These are phyloP conservation scores for Aphanocladium album DNA, from an alignment of 2,329 filamentous ascomycete genomes.

Conservation along the genomic window DNA sequence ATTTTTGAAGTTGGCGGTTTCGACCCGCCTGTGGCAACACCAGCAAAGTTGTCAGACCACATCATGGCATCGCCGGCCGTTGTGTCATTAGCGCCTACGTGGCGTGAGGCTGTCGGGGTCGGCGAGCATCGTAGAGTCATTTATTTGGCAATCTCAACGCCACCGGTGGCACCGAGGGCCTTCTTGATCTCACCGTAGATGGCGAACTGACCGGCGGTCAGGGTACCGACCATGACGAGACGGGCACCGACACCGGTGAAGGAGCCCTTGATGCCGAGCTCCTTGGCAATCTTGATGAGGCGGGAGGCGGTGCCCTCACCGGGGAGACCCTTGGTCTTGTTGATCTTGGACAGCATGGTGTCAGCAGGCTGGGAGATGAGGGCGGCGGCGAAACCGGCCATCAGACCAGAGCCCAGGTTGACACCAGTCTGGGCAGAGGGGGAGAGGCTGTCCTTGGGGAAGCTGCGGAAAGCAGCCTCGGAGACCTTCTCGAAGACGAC, in stretches of 20 bases:
- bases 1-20: conserved; percentile 9
- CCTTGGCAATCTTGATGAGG: conserved; percentile 82
- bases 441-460: conserved; percentile 69
- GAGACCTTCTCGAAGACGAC: conserved; percentile 87
- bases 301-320: conserved; percentile 78
- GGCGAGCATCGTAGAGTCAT: neutral
- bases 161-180: conserved; percentile 64
- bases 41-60: neutral
- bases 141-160: conserved; percentile 63
- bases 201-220: conserved; percentile 78
- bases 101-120: neutral
- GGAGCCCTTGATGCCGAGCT: conserved; percentile 74
- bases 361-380: conserved; percentile 85
- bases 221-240: conserved; percentile 59
- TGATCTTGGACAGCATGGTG: conserved; percentile 93
- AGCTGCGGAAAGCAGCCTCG: conserved; percentile 62
- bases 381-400: conserved; percentile 73
- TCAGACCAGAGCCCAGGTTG: conserved; percentile 61
- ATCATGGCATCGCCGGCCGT: neutral
- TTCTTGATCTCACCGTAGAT: conserved; percentile 79
- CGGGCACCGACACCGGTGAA: conserved; percentile 77
- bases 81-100: neutral
- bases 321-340: conserved; percentile 85
- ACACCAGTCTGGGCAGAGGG: conserved; percentile 67
- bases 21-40: neutral